Evolutionary conservation across 257 asterid genomes (phyloP), one percentile per base, ranked within the genome.

Genomic region (Solanum okadae): DNA sequence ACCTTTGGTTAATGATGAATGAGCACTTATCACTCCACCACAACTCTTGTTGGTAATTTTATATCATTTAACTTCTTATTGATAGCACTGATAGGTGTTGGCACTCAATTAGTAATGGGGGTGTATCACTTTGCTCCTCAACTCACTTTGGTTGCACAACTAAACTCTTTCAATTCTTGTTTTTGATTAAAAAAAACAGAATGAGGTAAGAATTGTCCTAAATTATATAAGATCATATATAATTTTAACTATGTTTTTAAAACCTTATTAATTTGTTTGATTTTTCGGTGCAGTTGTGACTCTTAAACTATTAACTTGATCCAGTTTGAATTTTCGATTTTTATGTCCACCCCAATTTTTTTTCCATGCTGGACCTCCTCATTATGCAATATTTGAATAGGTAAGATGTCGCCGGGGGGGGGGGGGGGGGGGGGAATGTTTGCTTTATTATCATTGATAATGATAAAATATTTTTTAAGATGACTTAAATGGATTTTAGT

Each of bases 341-440:
- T 52, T 52, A 52, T 16, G 23, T 5, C 23, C 23, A 52, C 10
- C 9, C 23, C 9, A 44, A 44, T 10, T 52, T 16, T 56, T 52
- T 56, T 18, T 3, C 10, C 20, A 13, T 46, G 7, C 59, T 14
- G 6, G 59, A 46, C 8, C 8, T 44, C 18, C 52, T 44, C 6
- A 44, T 44, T 13, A 44, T 44, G 18, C 18, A 44, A 44, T 12
- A 44, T 12, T 44, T 44, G 52, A 46, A 56, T 67, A 67, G 20
- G 29, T 67, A 67, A 67, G 34, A 67, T 67, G 9, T 67, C 35
- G 3, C 33, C 2, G 0, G 2, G 25, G 5, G 9, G 1, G 8
- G 15, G 6, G 0, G 5, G 27, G 12, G 8, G 3, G 13, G 0
- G 12, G n/a, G 0, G 25, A 4, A 22, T 59, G 8, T n/a, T 5